phyloP scores from a whole-genome alignment of 179 eudicot species.

The Spergularia azorica region DNA sequence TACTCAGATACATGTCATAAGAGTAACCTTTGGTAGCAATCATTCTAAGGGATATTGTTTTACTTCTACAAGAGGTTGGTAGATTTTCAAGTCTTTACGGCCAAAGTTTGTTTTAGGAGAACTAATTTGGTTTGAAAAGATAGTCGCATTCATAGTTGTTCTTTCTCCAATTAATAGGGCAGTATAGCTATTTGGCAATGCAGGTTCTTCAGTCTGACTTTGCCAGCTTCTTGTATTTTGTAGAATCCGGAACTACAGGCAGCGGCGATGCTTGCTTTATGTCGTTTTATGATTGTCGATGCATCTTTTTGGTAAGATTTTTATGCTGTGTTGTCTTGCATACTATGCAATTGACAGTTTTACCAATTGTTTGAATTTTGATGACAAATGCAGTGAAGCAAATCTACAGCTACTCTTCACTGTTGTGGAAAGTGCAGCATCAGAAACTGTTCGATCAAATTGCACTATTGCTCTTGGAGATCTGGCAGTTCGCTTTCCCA shows the following conservation, averaged over 20 bases:
- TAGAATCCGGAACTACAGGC: slow-evolving; percentile 92
- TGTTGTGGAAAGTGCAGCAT: slow-evolving; percentile 86
- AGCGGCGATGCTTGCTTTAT: slow-evolving; percentile 95
- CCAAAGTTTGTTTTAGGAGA: not conserved
- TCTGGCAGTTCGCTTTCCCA: slow-evolving; percentile 93
- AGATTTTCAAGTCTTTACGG: not conserved
- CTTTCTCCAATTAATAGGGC: not conserved
- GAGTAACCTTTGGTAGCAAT: no score
- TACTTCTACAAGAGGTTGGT: not conserved
- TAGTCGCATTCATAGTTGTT: not conserved
- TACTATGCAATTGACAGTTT: slow-evolving; percentile 2
- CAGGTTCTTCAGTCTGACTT: slow-evolving; percentile 25
- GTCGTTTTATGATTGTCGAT: slow-evolving; percentile 94
- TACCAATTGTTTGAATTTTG: slow-evolving; percentile 4
- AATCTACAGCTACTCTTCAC: slow-evolving; percentile 97
- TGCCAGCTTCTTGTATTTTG: slow-evolving; percentile 27
- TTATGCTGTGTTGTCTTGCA: not conserved
- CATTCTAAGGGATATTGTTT: not conserved
- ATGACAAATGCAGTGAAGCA: slow-evolving; percentile 57
- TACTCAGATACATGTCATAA: not conserved
- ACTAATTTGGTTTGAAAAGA: not conserved
- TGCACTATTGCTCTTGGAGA: slow-evolving; percentile 98
- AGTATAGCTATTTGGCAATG: not conserved
- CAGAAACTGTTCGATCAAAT: slow-evolving; percentile 93
- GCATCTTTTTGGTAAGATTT: slow-evolving; percentile 77